Evolutionary conservation across 1,284 basidiomycete species (phyloP), one percentile per base, ranked within the genome.

Genomic region (Boletus albobrunnescens): DNA sequence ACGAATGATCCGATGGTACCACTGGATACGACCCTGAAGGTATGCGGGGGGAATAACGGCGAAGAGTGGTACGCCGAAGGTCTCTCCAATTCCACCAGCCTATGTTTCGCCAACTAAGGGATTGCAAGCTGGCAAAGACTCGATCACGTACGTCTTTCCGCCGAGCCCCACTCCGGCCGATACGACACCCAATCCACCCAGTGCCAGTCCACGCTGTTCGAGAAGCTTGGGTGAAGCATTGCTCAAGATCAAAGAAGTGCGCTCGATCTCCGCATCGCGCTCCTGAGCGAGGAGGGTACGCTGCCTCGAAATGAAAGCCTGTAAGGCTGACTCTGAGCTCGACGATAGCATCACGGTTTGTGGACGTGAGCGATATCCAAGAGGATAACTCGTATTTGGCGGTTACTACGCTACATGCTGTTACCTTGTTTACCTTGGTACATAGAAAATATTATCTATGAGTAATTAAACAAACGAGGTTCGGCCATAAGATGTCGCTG

Each of bases 151-250:
- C 88, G 82, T 92, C 73, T 94, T 95, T 20, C 91, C 93, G 23
- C 93, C 94, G 2, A 96, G 74, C 1, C 93, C 94, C 23, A 95
- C 77, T 39, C 78, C 81, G 20, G 93, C 75, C 17, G 75, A 76
- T 1, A 78, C 74, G 1, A 93, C 74, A 0, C 86, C 82, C 9
- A 97, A 72, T 24, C 84, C 82, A 26, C 81, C 79, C 1, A 96
- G 67, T 2, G 90, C 85, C 6, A 97, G 72, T 1, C 94, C 94
- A 56, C 90, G 86, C 56, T 89, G 84, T 65, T 96, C 93, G 14
- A 97, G 76, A 11, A 94, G 71, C 58, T 84, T 91, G 0, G 87
- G 87, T 5, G 85, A 77, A 60, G 90, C 93, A 51, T 91, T 91
- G 5, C 89, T 87, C 33, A 94, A 77, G 24, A 95, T 69, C 10